phyloP scores from a whole-genome alignment of 768 basidiomycete genomes.

The Xanthoconium stramineum region DNA sequence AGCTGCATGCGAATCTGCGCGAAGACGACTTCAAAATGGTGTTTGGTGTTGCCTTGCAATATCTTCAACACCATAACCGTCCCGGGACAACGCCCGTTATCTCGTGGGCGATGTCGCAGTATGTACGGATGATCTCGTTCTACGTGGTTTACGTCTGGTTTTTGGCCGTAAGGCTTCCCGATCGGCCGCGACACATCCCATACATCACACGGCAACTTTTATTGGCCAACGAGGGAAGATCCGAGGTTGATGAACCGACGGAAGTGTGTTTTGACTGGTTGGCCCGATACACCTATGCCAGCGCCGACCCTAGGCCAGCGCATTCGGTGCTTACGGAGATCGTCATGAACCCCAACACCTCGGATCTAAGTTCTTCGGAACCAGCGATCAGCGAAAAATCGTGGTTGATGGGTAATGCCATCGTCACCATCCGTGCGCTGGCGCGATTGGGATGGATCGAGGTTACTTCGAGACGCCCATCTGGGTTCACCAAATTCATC shows the following conservation, averaged over 20 bases:
- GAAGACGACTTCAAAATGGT: conserved; percentile 90
- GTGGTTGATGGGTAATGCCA: conserved; percentile 83
- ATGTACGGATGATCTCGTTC: conserved; percentile 86
- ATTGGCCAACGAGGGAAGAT: conserved; percentile 75
- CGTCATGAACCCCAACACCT: conserved; percentile 55
- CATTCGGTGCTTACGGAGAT: conserved; percentile 76
- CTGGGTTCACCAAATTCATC: conserved; percentile 82
- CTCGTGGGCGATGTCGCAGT: conserved; percentile 87
- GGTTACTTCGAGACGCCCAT: conserved; percentile 79
- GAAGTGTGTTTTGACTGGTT: conserved; percentile 99
- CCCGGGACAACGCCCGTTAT: conserved; percentile 53
- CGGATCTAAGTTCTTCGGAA: conserved; percentile 34
- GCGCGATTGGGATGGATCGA: conserved; percentile 84
- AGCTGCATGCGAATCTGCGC: conserved; percentile 86
- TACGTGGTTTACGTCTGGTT: conserved; percentile 95
- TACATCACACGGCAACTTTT: conserved; percentile 86
- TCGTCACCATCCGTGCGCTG: conserved; percentile 78
- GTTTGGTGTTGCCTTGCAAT: conserved; percentile 90
- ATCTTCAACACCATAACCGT: conserved; percentile 87
- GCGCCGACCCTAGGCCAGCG: conserved; percentile 88
- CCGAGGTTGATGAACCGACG: conserved; percentile 79
- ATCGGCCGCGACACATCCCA: conserved; percentile 75
- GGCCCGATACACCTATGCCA: conserved; percentile 89
- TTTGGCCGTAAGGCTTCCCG: conserved; percentile 76
- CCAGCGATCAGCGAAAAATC: conserved; percentile 57